Evolutionary conservation across 163 green algal species (phyloP).

Genomic region (Prototheca cutis): DNA sequence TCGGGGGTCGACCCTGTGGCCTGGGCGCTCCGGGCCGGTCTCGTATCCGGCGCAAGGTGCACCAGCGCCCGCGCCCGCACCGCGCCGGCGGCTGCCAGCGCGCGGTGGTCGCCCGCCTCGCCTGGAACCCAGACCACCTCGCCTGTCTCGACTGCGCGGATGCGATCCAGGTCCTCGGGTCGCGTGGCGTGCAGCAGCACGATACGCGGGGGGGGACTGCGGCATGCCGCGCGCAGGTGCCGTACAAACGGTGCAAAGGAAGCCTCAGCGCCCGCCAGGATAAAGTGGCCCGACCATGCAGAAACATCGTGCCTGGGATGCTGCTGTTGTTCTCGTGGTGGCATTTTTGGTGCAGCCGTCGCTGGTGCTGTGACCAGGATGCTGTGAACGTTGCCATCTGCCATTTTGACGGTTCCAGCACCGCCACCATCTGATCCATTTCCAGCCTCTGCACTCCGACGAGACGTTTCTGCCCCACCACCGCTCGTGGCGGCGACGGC

Average conservation of each 20-base stretch:
- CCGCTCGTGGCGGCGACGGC: no score
- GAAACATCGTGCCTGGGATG: no score
- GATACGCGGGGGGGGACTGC: constrained; percentile 17
- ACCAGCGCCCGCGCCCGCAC: constrained; percentile 36
- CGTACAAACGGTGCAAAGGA: constrained; percentile 56
- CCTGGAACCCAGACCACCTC: constrained; percentile 32
- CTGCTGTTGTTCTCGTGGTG: no score
- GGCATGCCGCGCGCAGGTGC: constrained; percentile 42
- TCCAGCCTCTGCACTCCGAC: no score
- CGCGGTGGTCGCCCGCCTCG: constrained; percentile 20
- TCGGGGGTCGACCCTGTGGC: constrained; percentile 1
- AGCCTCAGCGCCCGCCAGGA: constrained; percentile 51
- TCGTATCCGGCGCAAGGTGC: constrained; percentile 30
- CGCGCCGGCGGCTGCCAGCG: constrained; percentile 30
- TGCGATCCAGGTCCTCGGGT: constrained; percentile 11
- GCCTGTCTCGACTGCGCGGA: constrained; percentile 3
- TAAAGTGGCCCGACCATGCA: no score
- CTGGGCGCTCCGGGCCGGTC: constrained; percentile 24
- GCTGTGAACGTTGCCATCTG: no score
- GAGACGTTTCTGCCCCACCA: no score
- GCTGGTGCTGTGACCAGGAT: no score
- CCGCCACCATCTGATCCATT: no score
- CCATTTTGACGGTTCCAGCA: no score
- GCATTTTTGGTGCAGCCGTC: no score
- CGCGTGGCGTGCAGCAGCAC: constrained; percentile 34